Conservation (phyloP, 805 yeast species). For the Wickerhamiella azymoides region DNA sequence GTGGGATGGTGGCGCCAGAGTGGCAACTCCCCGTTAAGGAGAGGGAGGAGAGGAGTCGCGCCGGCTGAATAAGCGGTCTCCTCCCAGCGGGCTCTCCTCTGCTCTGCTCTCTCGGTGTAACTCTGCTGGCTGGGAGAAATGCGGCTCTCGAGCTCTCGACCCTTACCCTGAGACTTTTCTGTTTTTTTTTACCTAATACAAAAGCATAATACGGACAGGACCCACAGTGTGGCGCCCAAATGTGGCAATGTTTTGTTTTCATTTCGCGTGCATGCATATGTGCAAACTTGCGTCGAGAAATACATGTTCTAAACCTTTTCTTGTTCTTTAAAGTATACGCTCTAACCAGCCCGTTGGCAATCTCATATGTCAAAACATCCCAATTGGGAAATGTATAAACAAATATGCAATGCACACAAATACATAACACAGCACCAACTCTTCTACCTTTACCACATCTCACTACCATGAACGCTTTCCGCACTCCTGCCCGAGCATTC, state of each 20-base stretch:
- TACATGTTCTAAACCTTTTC: background rate
- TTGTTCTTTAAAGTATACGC: background rate
- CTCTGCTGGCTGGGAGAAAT: too few species aligned
- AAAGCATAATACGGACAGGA: background rate
- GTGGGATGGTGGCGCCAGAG: background rate
- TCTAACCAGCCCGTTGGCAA: background rate
- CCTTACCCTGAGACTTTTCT: too few species aligned
- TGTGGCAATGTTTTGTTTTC: background rate
- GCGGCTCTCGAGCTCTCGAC: too few species aligned
- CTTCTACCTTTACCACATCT: background rate
- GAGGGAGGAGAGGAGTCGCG: background rate
- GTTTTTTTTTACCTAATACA: background rate
- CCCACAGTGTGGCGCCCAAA: background rate
- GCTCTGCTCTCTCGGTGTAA: too few species aligned
- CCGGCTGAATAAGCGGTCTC: background rate
- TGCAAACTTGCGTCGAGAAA: background rate
- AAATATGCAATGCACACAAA: conserved; percentile 4
- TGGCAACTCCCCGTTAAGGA: background rate
- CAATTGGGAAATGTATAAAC: conserved; percentile 6
- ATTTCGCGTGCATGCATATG: background rate
- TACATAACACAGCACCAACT: conserved; percentile 2
- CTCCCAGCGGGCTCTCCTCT: too few species aligned
- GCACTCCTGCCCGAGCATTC: conserved; percentile 8
- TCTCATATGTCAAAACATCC: background rate
- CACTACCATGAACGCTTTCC: conserved; percentile 3